Conservation (phyloP, 1,139 yeast genomes). For the Sugiyamaella neomexicana region DNA sequence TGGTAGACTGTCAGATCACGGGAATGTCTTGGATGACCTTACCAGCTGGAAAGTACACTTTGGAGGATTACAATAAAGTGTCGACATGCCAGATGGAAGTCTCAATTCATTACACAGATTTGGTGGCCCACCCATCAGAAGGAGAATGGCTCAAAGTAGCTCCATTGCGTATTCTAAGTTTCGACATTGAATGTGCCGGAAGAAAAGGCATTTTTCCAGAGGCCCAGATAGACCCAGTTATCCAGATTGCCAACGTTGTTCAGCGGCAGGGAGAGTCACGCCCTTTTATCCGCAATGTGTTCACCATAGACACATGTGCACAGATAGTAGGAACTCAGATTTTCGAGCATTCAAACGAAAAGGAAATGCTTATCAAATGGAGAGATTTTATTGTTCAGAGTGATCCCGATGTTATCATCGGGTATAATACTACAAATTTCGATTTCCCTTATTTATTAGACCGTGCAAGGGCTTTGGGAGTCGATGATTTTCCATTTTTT, state of each 20-base stretch:
- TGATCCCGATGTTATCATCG: slow-evolving; percentile 96
- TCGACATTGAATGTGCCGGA: slow-evolving; percentile 98
- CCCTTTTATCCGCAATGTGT: slow-evolving; percentile 92
- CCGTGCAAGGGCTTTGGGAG: slow-evolving; percentile 73
- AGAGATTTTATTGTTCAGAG: slow-evolving; percentile 74
- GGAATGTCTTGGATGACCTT: slow-evolving; percentile 98
- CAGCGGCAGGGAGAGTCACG: slow-evolving; percentile 73
- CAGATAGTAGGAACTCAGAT: slow-evolving; percentile 94
- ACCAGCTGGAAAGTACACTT: slow-evolving; percentile 67
- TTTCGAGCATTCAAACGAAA: slow-evolving; percentile 70
- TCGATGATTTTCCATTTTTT: slow-evolving; percentile 76
- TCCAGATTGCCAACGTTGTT: slow-evolving; percentile 95
- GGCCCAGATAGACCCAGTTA: slow-evolving; percentile 88
- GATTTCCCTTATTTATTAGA: slow-evolving; percentile 92
- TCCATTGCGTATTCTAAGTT: slow-evolving; percentile 87
- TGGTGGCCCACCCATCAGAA: slow-evolving; percentile 81
- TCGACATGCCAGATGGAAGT: slow-evolving; percentile 90
- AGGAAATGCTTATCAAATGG: slow-evolving; percentile 84
- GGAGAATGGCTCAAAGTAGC: slow-evolving; percentile 95
- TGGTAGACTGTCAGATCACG: slow-evolving; percentile 83
- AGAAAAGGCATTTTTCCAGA: slow-evolving; percentile 97
- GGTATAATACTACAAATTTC: slow-evolving; percentile 91
- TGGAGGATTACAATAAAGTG: slow-evolving; percentile 47
- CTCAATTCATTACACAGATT: slow-evolving; percentile 60
- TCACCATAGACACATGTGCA: slow-evolving; percentile 87